Evolutionary conservation across 2,329 filamentous ascomycete species (phyloP).

Genomic region (Pseudodiploospora longispora): DNA sequence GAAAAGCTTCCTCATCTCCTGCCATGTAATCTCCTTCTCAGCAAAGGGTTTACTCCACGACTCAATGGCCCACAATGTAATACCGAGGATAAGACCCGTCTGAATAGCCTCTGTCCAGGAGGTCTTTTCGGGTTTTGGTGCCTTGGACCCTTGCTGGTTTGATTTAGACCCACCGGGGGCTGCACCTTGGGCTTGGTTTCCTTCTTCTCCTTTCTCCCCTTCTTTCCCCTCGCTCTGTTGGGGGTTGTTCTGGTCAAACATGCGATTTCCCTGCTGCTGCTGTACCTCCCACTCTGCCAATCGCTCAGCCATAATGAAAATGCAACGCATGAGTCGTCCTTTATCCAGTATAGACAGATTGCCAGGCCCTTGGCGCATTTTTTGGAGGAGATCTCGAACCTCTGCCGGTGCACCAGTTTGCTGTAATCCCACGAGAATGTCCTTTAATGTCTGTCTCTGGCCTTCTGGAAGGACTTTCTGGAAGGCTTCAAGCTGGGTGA

Average conservation of each 20-base stretch:
- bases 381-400: constrained; percentile 48
- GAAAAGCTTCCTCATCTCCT: constrained; percentile 90
- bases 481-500: constrained; percentile 49
- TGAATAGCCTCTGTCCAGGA: constrained; percentile 27
- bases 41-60: constrained; percentile 32
- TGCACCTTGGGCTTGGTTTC: constrained; percentile 11
- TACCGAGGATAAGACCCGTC: constrained; percentile 32
- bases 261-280: constrained; percentile 11
- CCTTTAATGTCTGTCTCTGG: constrained; percentile 52
- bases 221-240: constrained; percentile 13
- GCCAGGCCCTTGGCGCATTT: constrained; percentile 48
- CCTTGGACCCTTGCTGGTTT: constrained; percentile 27
- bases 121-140: constrained; percentile 25
- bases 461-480: constrained; percentile 53
- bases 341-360: constrained; percentile 36
- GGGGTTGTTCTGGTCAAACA: constrained; percentile 16
- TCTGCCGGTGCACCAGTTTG: constrained; percentile 62
- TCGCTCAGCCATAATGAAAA: constrained; percentile 29
- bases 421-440: constrained; percentile 55
- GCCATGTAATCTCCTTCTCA: constrained; percentile 83
- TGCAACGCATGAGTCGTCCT: constrained; percentile 27
- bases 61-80: constrained; percentile 47
- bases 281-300: constrained; percentile 22
- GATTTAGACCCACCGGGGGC: constrained; percentile 14
- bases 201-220: constrained; percentile 11